Evolutionary conservation across 2,329 filamentous ascomycete genomes (phyloP).

Genomic region (Nigrograna mackinnonii): DNA sequence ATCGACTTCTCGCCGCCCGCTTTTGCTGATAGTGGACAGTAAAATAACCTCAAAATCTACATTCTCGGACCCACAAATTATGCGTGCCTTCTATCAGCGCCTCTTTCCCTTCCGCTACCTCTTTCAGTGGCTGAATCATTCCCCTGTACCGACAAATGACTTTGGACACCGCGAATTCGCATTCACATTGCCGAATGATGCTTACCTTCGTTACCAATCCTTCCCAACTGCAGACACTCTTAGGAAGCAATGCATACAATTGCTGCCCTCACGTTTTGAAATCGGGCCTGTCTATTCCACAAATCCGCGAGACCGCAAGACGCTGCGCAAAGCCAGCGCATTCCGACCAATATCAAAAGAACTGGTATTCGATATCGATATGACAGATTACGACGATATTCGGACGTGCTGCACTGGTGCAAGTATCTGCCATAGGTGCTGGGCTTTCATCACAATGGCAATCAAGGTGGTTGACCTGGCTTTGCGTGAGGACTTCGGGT

Average conservation of each 20-base stretch:
- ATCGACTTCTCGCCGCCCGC: slow-evolving; percentile 3
- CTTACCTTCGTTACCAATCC: slow-evolving; percentile 89
- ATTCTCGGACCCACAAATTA: slow-evolving; percentile 75
- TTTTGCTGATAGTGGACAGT: slow-evolving; percentile 22
- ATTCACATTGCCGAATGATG: slow-evolving; percentile 90
- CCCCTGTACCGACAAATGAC: slow-evolving; percentile 80
- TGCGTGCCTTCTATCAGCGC: slow-evolving; percentile 93
- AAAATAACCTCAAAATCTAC: slow-evolving; percentile 45
- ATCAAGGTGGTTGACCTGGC: slow-evolving; percentile 91
- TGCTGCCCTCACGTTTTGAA: slow-evolving; percentile 93
- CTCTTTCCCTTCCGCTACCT: slow-evolving; percentile 93
- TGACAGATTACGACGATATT: slow-evolving; percentile 98
- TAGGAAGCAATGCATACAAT: slow-evolving; percentile 85
- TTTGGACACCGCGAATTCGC: slow-evolving; percentile 95
- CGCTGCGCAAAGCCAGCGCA: slow-evolving; percentile 74
- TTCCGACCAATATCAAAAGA: slow-evolving; percentile 92
- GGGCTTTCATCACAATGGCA: slow-evolving; percentile 97
- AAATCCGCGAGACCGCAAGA: slow-evolving; percentile 92
- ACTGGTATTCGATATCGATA: slow-evolving; percentile 97
- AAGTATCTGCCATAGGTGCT: slow-evolving; percentile 92
- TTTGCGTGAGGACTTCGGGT: slow-evolving; percentile 91
- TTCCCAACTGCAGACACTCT: slow-evolving; percentile 72
- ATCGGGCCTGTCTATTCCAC: slow-evolving; percentile 96
- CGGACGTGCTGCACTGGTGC: slow-evolving; percentile 93
- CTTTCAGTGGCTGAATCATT: slow-evolving; percentile 98